phyloP scores from a whole-genome alignment of 192 early-diverging fungal genomes.

The Umbelopsis ramanniana region DNA sequence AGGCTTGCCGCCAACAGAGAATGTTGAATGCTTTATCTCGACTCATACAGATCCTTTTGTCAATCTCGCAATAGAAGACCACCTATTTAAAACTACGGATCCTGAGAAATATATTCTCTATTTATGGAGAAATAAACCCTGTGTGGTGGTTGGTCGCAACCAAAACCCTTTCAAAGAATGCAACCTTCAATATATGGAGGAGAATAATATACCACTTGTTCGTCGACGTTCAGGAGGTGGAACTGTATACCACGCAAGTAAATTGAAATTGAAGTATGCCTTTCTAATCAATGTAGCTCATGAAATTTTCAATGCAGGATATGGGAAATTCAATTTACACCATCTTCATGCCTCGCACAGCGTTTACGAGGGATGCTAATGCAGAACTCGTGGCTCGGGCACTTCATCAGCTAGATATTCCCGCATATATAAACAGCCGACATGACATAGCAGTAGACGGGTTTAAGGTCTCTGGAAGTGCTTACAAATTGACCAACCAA shows the following conservation, averaged over 20 bases:
- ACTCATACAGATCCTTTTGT: conserved; percentile 72
- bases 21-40: conserved; percentile 65
- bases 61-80: conserved; percentile 90
- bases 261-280: not conserved
- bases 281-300: not conserved
- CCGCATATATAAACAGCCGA: conserved; percentile 79
- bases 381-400: conserved; percentile 80
- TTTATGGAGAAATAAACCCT: conserved; percentile 86
- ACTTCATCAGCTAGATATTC: conserved; percentile 78
- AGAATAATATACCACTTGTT: conserved; percentile 77
- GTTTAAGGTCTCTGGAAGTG: conserved; percentile 91
- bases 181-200: conserved; percentile 71
- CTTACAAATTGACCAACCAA: conserved; percentile 85
- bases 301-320: conserved; percentile 58
- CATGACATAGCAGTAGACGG: conserved; percentile 89
- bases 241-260: conserved; percentile 87
- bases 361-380: conserved; percentile 76
- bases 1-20: conserved; percentile 8
- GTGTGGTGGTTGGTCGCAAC: conserved; percentile 94
- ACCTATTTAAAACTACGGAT: conserved; percentile 80
- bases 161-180: conserved; percentile 99
- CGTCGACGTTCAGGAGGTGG: conserved; percentile 92
- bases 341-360: conserved; percentile 86
- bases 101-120: conserved; percentile 71
- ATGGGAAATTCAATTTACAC: conserved; percentile 96